phyloP scores from a whole-genome alignment of 2,329 filamentous ascomycete species.

The Onygenales sp. region DNA sequence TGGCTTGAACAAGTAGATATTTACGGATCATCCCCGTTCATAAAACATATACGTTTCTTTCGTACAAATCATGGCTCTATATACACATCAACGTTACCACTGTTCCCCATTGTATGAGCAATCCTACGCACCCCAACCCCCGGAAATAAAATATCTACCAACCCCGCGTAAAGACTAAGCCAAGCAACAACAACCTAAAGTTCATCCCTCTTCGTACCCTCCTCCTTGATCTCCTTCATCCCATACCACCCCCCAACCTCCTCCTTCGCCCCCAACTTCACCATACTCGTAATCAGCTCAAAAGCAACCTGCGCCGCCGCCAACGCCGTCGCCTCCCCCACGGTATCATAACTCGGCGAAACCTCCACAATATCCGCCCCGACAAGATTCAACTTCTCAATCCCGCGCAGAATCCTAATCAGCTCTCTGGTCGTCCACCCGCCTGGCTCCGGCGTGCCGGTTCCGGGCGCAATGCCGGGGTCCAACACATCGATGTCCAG shows the following conservation, averaged over 20 bases:
- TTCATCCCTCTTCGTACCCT: slow-evolving; percentile 14
- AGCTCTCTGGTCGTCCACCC: slow-evolving; percentile 87
- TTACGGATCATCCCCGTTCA: no score
- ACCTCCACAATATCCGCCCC: slow-evolving; percentile 89
- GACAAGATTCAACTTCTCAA: slow-evolving; percentile 73
- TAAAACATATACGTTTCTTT: background rate
- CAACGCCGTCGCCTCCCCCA: slow-evolving; percentile 69
- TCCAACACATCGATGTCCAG: slow-evolving; percentile 77
- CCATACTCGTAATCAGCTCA: slow-evolving; percentile 63
- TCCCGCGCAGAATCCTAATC: slow-evolving; percentile 69
- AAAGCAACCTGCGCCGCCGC: slow-evolving; percentile 77
- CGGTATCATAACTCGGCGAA: slow-evolving; percentile 72
- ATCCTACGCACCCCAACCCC: no score
- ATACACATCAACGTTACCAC: background rate
- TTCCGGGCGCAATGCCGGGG: slow-evolving; percentile 61
- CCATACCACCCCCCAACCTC: slow-evolving; percentile 34
- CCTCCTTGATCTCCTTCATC: slow-evolving; percentile 14
- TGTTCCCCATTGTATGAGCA: background rate
- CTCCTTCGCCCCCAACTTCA: slow-evolving; percentile 33
- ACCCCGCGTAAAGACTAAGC: background rate
- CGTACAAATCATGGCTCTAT: background rate
- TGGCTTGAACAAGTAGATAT: no score
- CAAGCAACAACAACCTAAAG: slow-evolving; percentile 11
- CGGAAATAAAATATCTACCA: background rate
- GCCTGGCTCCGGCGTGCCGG: slow-evolving; percentile 80